Evolutionary conservation across 768 basidiomycete species (phyloP).

Genomic region (Leucocoprinus leucothites): DNA sequence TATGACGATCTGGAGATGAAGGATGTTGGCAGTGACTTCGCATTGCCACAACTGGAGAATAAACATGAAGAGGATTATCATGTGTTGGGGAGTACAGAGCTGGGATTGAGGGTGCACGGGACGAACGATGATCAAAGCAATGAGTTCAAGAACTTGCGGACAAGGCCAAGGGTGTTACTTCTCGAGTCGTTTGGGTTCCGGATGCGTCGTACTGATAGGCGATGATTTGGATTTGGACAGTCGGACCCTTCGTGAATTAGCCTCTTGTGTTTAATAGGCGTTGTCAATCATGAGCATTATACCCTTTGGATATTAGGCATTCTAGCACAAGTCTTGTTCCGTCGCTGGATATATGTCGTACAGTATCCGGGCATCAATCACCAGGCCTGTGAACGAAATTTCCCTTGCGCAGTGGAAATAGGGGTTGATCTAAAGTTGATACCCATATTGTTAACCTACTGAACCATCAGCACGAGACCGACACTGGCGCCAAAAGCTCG

Average conservation of each 20-base stretch:
- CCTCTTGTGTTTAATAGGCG: no score
- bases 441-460: no score
- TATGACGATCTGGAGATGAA: background rate
- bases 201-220: background rate
- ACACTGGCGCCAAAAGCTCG: background rate
- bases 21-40: background rate
- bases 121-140: background rate
- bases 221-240: no score
- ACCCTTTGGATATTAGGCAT: no score
- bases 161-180: background rate
- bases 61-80: background rate
- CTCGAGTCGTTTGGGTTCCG: background rate
- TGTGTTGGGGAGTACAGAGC: conserved; percentile 8
- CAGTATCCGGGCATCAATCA: no score
- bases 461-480: background rate
- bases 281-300: no score
- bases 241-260: no score
- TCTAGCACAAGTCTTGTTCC: no score
- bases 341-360: no score
- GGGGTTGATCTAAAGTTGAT: no score
- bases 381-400: no score
- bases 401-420: no score
- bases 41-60: background rate
- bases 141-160: background rate
- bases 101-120: background rate